phyloP scores from a whole-genome alignment of 2,329 filamentous ascomycete species.

The Ophiostoma quercus region DNA sequence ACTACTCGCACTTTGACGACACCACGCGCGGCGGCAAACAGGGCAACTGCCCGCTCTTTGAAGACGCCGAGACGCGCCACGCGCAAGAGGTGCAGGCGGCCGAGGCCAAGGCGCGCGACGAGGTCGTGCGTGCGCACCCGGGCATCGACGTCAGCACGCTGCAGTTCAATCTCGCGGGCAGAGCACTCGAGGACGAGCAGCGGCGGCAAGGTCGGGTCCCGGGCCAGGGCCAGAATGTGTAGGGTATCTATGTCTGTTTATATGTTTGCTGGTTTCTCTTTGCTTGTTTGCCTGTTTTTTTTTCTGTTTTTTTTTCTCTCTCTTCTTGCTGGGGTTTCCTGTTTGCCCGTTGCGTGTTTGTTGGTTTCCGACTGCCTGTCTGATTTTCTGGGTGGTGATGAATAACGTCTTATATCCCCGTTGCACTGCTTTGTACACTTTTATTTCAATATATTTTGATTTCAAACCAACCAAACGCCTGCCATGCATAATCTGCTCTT shows the following conservation, averaged over 20 bases:
- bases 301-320: too few relatives aligned
- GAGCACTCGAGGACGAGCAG: conserved; percentile 43
- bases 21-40: conserved; percentile 40
- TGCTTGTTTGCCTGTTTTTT: too few relatives aligned
- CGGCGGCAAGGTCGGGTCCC: conserved; percentile 15
- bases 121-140: conserved; percentile 55
- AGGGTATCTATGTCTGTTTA: background rate
- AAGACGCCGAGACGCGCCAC: conserved; percentile 56
- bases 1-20: conserved; percentile 68
- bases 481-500: too few relatives aligned
- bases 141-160: conserved; percentile 53
- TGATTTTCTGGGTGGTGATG: background rate
- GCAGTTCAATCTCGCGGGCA: conserved; percentile 54
- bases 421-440: too few relatives aligned
- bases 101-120: conserved; percentile 52
- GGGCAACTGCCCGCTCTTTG: conserved; percentile 63
- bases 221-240: background rate
- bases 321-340: too few relatives aligned
- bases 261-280: too few relatives aligned
- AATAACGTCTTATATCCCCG: background rate
- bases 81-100: conserved; percentile 58
- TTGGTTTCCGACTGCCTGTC: too few relatives aligned
- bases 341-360: too few relatives aligned
- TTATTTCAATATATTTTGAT: background rate
- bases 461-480: background rate